Conservation (phyloP, 2,329 filamentous ascomycete species). For the Fusarium haematococcum region DNA sequence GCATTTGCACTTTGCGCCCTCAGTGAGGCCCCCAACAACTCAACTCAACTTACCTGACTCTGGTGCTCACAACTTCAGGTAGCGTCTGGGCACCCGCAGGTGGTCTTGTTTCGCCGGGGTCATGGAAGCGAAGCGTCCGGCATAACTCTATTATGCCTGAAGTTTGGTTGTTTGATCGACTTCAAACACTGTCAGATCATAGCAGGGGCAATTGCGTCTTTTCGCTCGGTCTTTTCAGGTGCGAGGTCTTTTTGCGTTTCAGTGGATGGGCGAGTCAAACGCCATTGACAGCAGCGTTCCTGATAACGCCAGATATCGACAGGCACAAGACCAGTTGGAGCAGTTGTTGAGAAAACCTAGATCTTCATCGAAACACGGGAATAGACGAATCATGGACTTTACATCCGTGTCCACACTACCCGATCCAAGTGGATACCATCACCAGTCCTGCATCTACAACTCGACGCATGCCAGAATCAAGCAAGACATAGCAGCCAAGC, state of each 20-base stretch:
- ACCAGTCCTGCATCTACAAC: background rate
- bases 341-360: background rate
- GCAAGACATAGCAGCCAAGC: background rate
- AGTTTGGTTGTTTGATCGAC: background rate
- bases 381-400: conserved; percentile 3
- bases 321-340: background rate
- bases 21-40: background rate
- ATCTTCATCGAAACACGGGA: background rate
- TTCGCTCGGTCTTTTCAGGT: background rate
- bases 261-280: background rate
- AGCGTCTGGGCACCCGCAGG: background rate
- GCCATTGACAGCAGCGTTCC: background rate
- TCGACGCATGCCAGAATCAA: background rate
- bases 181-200: background rate
- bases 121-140: conserved; percentile 1
- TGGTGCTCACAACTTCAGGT: background rate
- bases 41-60: background rate
- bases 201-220: background rate
- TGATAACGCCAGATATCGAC: background rate
- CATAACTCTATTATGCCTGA: conserved; percentile 1
- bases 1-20: background rate
- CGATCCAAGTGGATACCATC: background rate
- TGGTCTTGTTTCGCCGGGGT: background rate
- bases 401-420: background rate
- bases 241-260: background rate